Conservation (phyloP, 2,329 filamentous ascomycete genomes). For the Aspergillus tanneri region DNA sequence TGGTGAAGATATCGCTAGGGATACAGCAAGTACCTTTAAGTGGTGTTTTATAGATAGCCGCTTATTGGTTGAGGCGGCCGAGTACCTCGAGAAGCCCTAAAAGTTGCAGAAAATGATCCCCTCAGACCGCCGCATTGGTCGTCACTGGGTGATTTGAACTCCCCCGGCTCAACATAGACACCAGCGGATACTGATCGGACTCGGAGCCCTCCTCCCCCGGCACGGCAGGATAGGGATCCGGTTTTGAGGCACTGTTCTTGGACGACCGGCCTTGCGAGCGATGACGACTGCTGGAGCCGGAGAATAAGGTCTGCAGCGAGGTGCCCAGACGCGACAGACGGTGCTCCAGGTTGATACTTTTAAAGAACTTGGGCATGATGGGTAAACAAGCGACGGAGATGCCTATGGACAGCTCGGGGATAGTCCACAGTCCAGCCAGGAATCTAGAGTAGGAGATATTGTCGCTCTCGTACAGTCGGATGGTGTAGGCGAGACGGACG, state of each 20-base stretch:
- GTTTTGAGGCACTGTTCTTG: neutral
- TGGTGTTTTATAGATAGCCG: no score
- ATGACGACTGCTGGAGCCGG: neutral
- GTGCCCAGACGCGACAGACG: neutral
- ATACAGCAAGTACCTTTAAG: no score
- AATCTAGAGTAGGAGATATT: constrained; percentile 2
- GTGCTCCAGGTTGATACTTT: neutral
- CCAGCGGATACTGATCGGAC: neutral
- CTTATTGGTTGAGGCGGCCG: no score
- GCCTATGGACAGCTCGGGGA: neutral
- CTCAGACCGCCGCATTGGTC: no score
- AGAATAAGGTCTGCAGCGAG: neutral
- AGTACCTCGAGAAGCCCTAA: no score
- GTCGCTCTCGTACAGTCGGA: neutral
- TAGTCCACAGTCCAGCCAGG: constrained; percentile 1
- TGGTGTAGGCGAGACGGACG: neutral
- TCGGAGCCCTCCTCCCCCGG: neutral
- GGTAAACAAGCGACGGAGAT: neutral
- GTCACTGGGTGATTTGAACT: neutral
- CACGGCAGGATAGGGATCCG: neutral
- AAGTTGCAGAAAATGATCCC: no score
- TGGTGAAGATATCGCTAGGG: no score
- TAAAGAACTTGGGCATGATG: neutral
- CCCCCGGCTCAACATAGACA: neutral
- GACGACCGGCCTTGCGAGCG: neutral